These are phyloP conservation scores for Barnettozyma pratensis DNA, from an alignment of 805 yeast species.

Conservation along the genomic window DNA sequence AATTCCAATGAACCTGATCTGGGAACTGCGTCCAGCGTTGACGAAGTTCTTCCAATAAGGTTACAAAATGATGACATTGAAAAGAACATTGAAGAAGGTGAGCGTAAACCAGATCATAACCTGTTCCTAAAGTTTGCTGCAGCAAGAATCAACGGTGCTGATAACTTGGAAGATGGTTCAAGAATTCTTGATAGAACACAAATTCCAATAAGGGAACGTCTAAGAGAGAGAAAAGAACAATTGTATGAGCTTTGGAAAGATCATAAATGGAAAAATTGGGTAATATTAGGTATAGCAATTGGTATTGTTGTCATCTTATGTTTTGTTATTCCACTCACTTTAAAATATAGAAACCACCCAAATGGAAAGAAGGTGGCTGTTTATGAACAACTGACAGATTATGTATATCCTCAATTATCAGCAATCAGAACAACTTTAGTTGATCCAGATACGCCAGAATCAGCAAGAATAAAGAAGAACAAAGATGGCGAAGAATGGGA, in stretches of 20 bases:
- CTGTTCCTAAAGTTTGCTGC: background rate
- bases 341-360: background rate
- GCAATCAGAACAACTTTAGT: constrained; percentile 47
- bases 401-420: constrained; percentile 41
- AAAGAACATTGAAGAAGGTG: background rate
- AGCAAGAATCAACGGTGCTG: background rate
- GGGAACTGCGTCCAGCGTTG: no score
- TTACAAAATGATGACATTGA: background rate
- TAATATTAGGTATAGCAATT: background rate
- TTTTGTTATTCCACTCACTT: constrained; percentile 4
- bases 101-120: background rate
- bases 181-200: background rate
- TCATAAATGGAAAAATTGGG: constrained; percentile 8
- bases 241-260: constrained; percentile 1
- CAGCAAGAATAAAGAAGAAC: constrained; percentile 45
- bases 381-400: constrained; percentile 6
- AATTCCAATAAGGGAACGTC: constrained; percentile 1
- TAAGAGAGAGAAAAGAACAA: constrained; percentile 1
- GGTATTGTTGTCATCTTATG: constrained; percentile 1
- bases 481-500: constrained; percentile 63
- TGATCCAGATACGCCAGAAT: constrained; percentile 59
- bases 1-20: background rate
- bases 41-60: no score
- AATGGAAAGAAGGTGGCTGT: background rate
- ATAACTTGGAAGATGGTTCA: background rate